Conservation (phyloP, 345 rosid species). For the Jatropha curcas region DNA sequence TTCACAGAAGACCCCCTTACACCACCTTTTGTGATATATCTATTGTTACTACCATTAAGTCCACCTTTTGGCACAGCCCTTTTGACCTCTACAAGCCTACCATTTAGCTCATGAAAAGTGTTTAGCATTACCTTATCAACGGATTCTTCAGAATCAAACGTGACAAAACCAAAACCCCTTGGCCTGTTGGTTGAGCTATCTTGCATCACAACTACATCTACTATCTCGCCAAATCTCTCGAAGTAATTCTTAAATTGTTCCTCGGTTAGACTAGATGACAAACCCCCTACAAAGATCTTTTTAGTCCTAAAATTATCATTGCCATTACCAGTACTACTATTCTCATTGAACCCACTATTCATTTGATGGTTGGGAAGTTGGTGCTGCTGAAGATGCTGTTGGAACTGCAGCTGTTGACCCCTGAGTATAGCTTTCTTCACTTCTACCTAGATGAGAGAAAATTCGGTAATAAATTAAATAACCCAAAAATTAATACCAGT, state of each 20-base stretch:
- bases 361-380: slow-evolving; percentile 8
- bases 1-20: slow-evolving; percentile 13
- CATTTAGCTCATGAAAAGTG: slow-evolving; percentile 60
- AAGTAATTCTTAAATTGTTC: slow-evolving; percentile 73
- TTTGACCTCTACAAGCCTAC: slow-evolving; percentile 74
- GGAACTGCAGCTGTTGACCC: slow-evolving; percentile 40
- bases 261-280: slow-evolving; percentile 58
- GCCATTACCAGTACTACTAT: slow-evolving; percentile 22
- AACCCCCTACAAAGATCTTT: slow-evolving; percentile 86
- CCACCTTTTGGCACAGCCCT: slow-evolving; percentile 83
- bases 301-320: slow-evolving; percentile 40
- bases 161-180: slow-evolving; percentile 87
- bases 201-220: slow-evolving; percentile 84
- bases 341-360: slow-evolving; percentile 25
- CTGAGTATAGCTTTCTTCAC: slow-evolving; percentile 34
- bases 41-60: slow-evolving; percentile 29
- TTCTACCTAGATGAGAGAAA: slow-evolving; percentile 27
- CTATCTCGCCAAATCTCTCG: slow-evolving; percentile 65
- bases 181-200: slow-evolving; percentile 68
- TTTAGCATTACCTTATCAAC: slow-evolving; percentile 64
- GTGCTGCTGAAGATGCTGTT: slow-evolving; percentile 17
- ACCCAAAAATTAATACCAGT: neutral
- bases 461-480: neutral
- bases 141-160: slow-evolving; percentile 67
- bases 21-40: slow-evolving; percentile 13